phyloP scores from a whole-genome alignment of 768 basidiomycete genomes.

The Leccinum ochraceum region DNA sequence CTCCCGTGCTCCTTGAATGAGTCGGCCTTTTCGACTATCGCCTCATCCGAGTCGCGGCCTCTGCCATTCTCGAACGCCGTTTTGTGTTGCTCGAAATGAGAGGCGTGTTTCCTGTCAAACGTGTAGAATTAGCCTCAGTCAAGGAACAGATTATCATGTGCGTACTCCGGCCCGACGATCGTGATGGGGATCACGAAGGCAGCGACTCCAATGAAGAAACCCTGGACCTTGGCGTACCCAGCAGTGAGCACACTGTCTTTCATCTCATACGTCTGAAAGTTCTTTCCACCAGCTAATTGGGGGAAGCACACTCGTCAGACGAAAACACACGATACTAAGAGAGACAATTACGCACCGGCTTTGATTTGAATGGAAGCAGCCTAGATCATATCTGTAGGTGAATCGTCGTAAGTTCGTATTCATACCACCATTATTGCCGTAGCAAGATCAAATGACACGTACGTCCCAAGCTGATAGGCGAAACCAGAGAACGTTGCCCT shows the following conservation, averaged over 20 bases:
- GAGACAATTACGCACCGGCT: no score
- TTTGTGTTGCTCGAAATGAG: slow-evolving; percentile 84
- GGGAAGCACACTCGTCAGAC: no score
- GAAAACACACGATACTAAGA: no score
- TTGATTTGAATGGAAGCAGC: no score
- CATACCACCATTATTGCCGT: no score
- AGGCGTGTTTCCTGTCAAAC: slow-evolving; percentile 59
- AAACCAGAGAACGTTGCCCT: slow-evolving; percentile 86
- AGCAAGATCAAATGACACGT: slow-evolving; percentile 13
- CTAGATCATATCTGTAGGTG: no score
- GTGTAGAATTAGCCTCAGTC: neutral
- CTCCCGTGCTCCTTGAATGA: slow-evolving; percentile 13
- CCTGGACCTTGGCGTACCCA: no score
- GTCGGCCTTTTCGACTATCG: slow-evolving; percentile 26
- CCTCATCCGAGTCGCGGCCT: slow-evolving; percentile 42
- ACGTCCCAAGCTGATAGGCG: slow-evolving; percentile 78
- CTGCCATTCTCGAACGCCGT: slow-evolving; percentile 78
- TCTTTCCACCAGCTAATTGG: no score
- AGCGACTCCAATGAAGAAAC: slow-evolving; percentile 79
- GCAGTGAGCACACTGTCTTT: no score
- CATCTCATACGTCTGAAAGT: no score
- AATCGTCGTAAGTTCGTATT: no score
- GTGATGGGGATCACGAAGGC: slow-evolving; percentile 76
- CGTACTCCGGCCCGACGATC: slow-evolving; percentile 77
- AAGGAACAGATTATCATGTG: slow-evolving; percentile 9